Conservation (phyloP, 2,329 filamentous ascomycete genomes). For the Hypoxylon sp. region DNA sequence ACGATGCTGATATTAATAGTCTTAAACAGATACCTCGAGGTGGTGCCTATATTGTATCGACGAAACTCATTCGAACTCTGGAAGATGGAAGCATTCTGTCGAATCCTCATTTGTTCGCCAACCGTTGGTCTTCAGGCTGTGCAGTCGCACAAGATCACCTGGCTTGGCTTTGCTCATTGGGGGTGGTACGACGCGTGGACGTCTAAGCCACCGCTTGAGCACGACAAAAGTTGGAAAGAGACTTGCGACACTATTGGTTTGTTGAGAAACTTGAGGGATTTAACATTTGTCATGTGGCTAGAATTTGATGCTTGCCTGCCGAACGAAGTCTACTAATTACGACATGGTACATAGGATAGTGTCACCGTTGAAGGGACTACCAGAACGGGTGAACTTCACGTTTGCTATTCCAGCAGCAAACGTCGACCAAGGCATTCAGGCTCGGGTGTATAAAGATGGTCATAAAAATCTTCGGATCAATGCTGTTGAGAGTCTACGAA, state of each 20-base stretch:
- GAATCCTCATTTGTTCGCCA: conserved; percentile 10
- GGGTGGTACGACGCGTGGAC: neutral
- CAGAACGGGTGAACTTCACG: neutral
- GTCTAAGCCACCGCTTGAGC: neutral
- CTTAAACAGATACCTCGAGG: conserved; percentile 11
- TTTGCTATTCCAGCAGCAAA: neutral
- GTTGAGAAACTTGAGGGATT: conserved; percentile 4
- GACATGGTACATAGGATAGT: neutral
- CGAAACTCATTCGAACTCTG: conserved; percentile 21
- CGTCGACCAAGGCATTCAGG: neutral
- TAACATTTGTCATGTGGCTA: neutral
- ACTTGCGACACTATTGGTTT: conserved; percentile 9
- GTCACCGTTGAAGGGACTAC: neutral
- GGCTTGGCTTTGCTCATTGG: too few relatives aligned
- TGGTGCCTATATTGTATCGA: conserved; percentile 4
- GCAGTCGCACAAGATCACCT: conserved; percentile 10
- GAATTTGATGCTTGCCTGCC: neutral
- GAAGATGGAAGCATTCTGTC: conserved; percentile 21
- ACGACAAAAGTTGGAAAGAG: conserved; percentile 21
- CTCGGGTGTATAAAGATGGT: neutral
- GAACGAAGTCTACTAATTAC: neutral
- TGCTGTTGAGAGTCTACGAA: neutral
- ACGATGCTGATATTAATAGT: neutral
- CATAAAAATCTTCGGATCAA: neutral
- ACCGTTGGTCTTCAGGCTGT: neutral